Percentiles rank a stretch among this genome's conserved stretches.
Conservation (phyloP, 2,329 filamentous ascomycete genomes). For the Emericellopsis cladophorae region DNA sequence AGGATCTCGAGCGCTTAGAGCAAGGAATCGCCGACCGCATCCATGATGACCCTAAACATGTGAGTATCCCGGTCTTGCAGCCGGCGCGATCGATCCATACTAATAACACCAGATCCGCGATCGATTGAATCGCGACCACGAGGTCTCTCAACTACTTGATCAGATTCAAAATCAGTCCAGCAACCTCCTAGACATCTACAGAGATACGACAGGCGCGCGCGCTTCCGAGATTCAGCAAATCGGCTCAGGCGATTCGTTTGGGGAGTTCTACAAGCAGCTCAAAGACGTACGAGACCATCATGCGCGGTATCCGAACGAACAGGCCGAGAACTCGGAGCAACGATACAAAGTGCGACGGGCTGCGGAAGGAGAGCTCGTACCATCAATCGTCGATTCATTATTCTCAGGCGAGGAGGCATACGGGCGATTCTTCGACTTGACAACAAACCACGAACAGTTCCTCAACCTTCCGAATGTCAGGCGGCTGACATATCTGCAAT, state of each 20-base stretch:
- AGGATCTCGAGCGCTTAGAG: constrained; percentile 93
- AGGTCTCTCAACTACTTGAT: constrained; percentile 73
- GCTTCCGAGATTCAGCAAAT: constrained; percentile 75
- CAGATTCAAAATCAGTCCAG: constrained; percentile 80
- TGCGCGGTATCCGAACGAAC: constrained; percentile 82
- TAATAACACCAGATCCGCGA: constrained; percentile 59
- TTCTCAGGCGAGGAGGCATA: constrained; percentile 95
- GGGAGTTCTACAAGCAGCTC: constrained; percentile 82
- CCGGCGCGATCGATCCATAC: constrained; percentile 8
- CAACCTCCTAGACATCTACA: constrained; percentile 72
- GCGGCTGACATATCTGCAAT: constrained; percentile 80
- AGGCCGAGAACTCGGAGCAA: constrained; percentile 86
- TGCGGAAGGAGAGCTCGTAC: constrained; percentile 45
- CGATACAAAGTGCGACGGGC: constrained; percentile 66
- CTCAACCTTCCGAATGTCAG: constrained; percentile 82
- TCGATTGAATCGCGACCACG: constrained; percentile 80
- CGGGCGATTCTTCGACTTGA: constrained; percentile 86
- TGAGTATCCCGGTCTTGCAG: constrained; percentile 25
- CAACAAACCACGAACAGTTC: constrained; percentile 71
- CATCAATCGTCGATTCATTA: constrained; percentile 70
- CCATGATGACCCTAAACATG: constrained; percentile 77
- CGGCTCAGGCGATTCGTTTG: constrained; percentile 74
- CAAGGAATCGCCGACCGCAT: constrained; percentile 86
- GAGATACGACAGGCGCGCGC: constrained; percentile 59
- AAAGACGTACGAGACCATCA: constrained; percentile 77